These are phyloP conservation scores for Dactylellina haptotyla DNA, from an alignment of 2,329 filamentous ascomycete species.

Conservation along the genomic window DNA sequence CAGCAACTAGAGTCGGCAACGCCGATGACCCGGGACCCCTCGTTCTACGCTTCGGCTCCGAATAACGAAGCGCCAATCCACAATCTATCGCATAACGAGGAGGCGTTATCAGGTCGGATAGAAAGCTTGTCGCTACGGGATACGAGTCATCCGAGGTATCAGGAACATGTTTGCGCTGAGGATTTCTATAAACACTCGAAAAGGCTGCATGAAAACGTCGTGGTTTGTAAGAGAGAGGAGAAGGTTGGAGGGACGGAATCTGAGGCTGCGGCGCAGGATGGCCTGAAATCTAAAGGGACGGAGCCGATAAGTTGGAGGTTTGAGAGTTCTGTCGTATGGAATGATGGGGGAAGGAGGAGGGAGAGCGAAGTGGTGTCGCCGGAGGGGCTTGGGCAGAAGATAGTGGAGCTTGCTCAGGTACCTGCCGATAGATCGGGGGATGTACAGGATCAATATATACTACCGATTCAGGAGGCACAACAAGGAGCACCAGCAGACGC, in stretches of 20 bases:
- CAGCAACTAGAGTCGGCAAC: background rate
- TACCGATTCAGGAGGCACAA: background rate
- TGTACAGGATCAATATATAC: background rate
- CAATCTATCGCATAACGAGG: constrained; percentile 1
- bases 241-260: background rate
- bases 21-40: background rate
- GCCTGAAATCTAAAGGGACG: background rate
- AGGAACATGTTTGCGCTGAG: constrained; percentile 38
- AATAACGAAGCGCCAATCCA: background rate
- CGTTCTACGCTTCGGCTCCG: background rate
- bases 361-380: background rate
- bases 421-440: background rate
- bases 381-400: background rate
- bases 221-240: background rate
- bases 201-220: constrained; percentile 18
- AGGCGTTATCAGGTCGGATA: background rate
- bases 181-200: constrained; percentile 39
- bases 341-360: background rate
- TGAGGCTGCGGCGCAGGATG: background rate
- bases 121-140: background rate
- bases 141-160: constrained; percentile 5
- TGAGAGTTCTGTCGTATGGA: constrained; percentile 36
- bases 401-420: too few relatives aligned
- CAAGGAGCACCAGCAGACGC: background rate
- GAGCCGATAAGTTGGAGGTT: constrained; percentile 19